Base-by-base conservation (phyloP, 2,329 filamentous ascomycete species). In the Ophiostoma angusticollis region DNA sequence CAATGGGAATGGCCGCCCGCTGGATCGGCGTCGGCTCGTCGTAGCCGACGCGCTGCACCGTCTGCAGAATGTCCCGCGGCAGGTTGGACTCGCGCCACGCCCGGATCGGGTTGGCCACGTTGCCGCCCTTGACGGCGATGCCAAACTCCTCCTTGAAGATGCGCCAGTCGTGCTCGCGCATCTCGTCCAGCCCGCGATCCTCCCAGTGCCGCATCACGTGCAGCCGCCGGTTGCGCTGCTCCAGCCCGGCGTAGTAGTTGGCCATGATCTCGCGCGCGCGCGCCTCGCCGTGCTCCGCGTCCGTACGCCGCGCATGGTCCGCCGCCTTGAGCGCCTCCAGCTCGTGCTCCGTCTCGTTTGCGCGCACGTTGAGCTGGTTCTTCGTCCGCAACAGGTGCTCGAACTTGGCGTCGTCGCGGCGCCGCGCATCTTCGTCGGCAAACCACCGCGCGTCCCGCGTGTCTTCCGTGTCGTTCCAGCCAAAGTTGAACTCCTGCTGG, bases 121-220 rank as follows among this genome's bases (percentile, higher is more conserved):
- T 71, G 31, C 89, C 89, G 42, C 91, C 91, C 59, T 94, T 96
- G 8, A 86, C 95, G 29, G 80, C 72, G 56, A 98, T 98, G 51
- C 91, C 93, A 64, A 94, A 96, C 60, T 98, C 87, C 59, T 96
- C 91, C 62, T 96, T 98, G 76, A 98, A 95, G 51, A 98, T 96
- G 55, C 91, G 84, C 91, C 91, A 98, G 60, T 98, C 91, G 57
- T 91, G 73, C 62, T 96, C 87, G 46, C 85, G 83, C 91, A 98
- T 98, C 52, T 94, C 84, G 12, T 83, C 77, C 46, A 96, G 65
- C 45, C 71, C 73, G 74, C 98, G 98, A 56, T 95, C 84, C 40
- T 83, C 86, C 91, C 91, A 98, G 60, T 94, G 86, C 58, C 87
- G 87, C 51, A 93, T 87, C 28, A 43, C 33, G 41, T 93, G 68